Conservation (phyloP, 2,329 filamentous ascomycete genomes). For the Venturia asperata region DNA sequence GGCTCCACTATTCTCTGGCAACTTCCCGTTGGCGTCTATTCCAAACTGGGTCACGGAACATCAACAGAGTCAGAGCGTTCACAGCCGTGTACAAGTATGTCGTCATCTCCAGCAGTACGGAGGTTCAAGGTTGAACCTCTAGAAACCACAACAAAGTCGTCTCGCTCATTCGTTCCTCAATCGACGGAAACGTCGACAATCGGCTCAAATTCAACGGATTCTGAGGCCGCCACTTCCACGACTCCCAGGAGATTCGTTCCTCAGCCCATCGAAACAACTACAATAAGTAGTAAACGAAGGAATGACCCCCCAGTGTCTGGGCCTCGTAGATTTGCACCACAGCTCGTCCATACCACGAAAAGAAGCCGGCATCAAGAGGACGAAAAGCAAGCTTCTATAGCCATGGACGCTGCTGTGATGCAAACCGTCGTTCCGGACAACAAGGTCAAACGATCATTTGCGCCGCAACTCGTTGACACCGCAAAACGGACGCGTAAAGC, state of each 20-base stretch:
- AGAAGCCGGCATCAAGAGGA: neutral
- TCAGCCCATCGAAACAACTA: conserved; percentile 35
- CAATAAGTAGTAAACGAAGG: conserved; percentile 24
- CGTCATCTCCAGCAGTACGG: conserved; percentile 27
- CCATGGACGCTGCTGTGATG: neutral
- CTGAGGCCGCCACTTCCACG: conserved; percentile 16
- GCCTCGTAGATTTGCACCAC: conserved; percentile 27
- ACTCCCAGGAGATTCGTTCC: conserved; percentile 42
- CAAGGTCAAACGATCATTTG: conserved; percentile 48
- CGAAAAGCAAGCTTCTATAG: neutral
- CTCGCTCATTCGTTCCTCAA: conserved; percentile 51
- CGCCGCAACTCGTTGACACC: conserved; percentile 75
- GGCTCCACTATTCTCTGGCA: neutral
- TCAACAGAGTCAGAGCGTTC: neutral
- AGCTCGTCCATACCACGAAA: conserved; percentile 28
- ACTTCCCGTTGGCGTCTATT: neutral
- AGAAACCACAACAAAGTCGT: conserved; percentile 27
- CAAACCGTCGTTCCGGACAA: neutral
- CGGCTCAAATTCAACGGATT: conserved; percentile 32
- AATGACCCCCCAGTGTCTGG: neutral
- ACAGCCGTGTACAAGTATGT: conserved; percentile 12
- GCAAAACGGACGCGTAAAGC: conserved; percentile 63
- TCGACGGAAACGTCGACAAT: conserved; percentile 67
- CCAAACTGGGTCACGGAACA: conserved; percentile 3
- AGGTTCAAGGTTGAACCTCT: conserved; percentile 35